Base-by-base conservation (phyloP, 345 rosid genomes). In the Barbarea vulgaris region DNA sequence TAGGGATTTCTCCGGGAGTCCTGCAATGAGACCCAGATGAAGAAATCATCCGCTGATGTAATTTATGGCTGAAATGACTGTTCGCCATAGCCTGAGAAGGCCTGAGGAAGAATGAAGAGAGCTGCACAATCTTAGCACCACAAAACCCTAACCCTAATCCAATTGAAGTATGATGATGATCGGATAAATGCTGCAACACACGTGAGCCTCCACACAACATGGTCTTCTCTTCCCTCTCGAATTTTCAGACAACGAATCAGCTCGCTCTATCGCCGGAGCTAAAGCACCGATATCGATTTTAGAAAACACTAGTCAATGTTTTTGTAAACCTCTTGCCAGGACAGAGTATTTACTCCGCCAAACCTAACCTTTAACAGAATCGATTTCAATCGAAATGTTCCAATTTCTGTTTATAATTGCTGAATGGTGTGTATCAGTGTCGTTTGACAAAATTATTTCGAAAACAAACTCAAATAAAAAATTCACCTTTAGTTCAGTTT, bases 171-270 rank as follows among this genome's bases (percentile, higher is more conserved):
- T 66, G 70, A 22, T 76, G 80, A 25, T 64, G 76, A 73, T 83
- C 87, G 28, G 87, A 79, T 2, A 88, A 71, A 81, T 85, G 90
- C 36, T 80, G 91, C 31, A 88, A 82, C 50, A 86, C 83, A 70
- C 93, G 92, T 74, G 82, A 89, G 69, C 93, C 88, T 61, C 97
- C 83, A 47, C 85, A 74, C 81, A 86, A 70, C 96, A 93, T 88
- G 67, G 61, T 74, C 51, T 46, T 47, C 42, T 74, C 51, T 46
- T 47, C 42, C 72, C 2, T 22, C 72, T 47, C 55, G 6, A 52
- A 12, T n/a, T 51, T 58, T 1, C 21, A 48, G 34, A 72, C 14
- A 13, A 19, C 19, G 51, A 34, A 9, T 3, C 41, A 63, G 33
- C 60, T 28, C 66, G 15, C 76, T 46, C 77, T 74, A 50, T 37